Percentiles rank a stretch among this genome's conserved stretches.
These are phyloP conservation scores for Erodium moschatum DNA, from an alignment of 441 rosid genomes.

Conservation along the genomic window DNA sequence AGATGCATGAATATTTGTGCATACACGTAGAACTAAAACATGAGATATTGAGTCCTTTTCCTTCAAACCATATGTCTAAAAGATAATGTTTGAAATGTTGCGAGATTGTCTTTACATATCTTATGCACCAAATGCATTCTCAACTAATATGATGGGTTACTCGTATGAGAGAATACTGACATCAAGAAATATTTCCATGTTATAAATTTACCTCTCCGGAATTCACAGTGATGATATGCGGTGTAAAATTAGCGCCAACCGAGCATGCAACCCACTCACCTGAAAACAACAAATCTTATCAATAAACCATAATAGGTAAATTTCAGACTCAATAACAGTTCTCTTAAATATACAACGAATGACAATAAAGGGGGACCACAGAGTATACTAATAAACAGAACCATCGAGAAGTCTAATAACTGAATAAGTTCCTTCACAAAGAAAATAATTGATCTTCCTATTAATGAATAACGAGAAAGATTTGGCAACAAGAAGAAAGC, in stretches of 20 bases:
- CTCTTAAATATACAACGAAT: background rate
- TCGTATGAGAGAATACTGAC: background rate
- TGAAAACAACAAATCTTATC: slow-evolving; percentile 17
- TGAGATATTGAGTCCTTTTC: background rate
- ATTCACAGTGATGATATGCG: slow-evolving; percentile 77
- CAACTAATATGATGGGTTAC: background rate
- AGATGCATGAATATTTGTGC: background rate
- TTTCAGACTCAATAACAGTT: background rate
- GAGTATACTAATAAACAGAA: background rate
- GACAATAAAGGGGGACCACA: background rate
- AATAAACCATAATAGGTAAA: background rate
- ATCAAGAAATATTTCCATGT: background rate
- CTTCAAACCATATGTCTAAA: background rate
- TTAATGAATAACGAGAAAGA: background rate
- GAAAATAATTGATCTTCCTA: too few relatives aligned
- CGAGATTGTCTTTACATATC: background rate
- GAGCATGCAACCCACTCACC: slow-evolving; percentile 50
- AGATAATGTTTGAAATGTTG: background rate
- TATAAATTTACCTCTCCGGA: slow-evolving; percentile 66
- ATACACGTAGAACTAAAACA: background rate
- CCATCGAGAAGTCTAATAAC: background rate
- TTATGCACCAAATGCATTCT: background rate
- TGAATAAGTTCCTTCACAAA: too few relatives aligned
- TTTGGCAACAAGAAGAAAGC: background rate
- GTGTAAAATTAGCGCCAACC: slow-evolving; percentile 65